Percentiles rank a stretch among this genome's conserved stretches.
These are phyloP conservation scores for Didymellaceae sp. DNA, from an alignment of 2,329 filamentous ascomycete genomes.

Conservation along the genomic window DNA sequence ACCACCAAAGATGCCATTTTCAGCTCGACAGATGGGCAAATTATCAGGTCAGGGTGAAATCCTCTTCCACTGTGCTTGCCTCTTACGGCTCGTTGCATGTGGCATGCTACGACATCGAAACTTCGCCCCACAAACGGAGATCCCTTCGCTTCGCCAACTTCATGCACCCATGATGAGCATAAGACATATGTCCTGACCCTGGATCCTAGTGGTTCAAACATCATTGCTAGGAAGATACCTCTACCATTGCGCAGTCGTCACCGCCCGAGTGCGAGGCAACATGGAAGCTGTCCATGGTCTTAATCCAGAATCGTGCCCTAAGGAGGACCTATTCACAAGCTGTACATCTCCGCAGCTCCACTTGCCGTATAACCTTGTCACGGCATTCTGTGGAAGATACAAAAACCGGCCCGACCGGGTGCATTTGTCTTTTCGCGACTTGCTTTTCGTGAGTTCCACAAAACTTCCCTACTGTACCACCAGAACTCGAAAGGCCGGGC, in stretches of 20 bases:
- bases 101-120: slow-evolving; percentile 1
- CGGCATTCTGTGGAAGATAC: slow-evolving; percentile 12
- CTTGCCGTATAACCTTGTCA: slow-evolving; percentile 5
- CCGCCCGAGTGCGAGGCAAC: neutral
- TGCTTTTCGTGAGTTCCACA: slow-evolving; percentile 16
- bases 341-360: slow-evolving; percentile 6
- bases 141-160: slow-evolving; percentile 10
- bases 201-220: neutral
- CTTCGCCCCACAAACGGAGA: slow-evolving; percentile 4
- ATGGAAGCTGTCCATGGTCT: neutral
- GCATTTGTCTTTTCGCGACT: slow-evolving; percentile 1
- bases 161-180: slow-evolving; percentile 17
- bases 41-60: neutral
- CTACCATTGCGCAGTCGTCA: neutral
- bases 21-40: neutral
- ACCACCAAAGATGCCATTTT: neutral
- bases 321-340: slow-evolving; percentile 1
- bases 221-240: neutral
- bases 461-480: slow-evolving; percentile 4
- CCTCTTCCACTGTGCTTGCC: slow-evolving; percentile 2
- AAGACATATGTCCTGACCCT: slow-evolving; percentile 2
- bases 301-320: neutral
- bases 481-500: slow-evolving; percentile 11
- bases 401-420: slow-evolving; percentile 12
- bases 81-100: slow-evolving; percentile 13